Base-by-base conservation (phyloP, 2,329 filamentous ascomycete genomes). In the Claviceps paspali region DNA sequence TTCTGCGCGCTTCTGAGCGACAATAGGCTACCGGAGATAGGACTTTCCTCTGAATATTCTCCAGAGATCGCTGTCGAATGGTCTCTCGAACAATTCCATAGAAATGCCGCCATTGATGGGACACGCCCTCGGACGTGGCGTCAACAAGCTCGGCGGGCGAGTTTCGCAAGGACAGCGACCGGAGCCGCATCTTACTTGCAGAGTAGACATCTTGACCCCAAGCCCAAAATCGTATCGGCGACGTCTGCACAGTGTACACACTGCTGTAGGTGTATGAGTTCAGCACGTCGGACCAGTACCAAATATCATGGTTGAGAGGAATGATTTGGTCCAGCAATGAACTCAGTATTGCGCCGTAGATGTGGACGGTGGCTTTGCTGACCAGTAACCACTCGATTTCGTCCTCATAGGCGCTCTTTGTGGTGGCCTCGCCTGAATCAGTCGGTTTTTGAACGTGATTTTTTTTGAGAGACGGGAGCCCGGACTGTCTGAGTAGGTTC, bases 201-300 rank as follows among this genome's bases (percentile, higher is more conserved):
- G 56, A 54, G 52, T 80, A 87, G 24, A 92, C 70, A 33, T 82
- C 78, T 49, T 69, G 70, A 6, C 73, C 64, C 73, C 81, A 85
- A 3, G 65, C 61, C 75, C 77, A 88, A 24, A 94, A 56, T 14
- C 82, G 70, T 29, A 79, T 49, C 0, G 91, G 91, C 1, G 80
- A 84, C 0, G 79, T 94, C 56, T 98, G 91, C 7, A 92, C 61
- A 11, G 83, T 80, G 57, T 95, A 95, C 3, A 95, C 55, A 23
- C 76, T 79, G 45, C 82, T 87, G 50, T 80, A 83, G 34, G 75
- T 69, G 47, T 84, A 79, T 1, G 84, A 92, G 8, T 75, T 73
- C 22, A 94, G 62, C 2, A 95, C 72, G 46, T 91, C 82, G 51
- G 94, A 84, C 91, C 91, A 98, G 56, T 96, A 96, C 76, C 81